Conservation (phyloP, 345 rosid genomes). For the Hirschfeldia incana region DNA sequence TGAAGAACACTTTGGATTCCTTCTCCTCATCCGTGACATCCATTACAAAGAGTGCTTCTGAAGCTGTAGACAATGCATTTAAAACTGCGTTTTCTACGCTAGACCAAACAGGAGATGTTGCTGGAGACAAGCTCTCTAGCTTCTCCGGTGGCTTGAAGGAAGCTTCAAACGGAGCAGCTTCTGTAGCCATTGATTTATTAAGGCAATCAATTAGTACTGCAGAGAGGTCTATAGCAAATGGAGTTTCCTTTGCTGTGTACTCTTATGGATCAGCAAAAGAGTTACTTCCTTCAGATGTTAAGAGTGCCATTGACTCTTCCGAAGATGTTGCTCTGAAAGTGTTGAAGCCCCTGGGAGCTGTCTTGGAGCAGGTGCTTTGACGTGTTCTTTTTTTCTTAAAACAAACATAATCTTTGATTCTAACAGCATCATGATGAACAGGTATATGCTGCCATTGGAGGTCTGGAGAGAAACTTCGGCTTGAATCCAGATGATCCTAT, state of each 20-base stretch:
- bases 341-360: slow-evolving; percentile 59
- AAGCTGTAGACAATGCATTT: slow-evolving; percentile 56
- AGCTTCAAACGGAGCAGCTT: slow-evolving; percentile 57
- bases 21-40: slow-evolving; percentile 57
- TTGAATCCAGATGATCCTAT: slow-evolving; percentile 87
- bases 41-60: slow-evolving; percentile 57
- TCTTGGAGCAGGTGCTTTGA: slow-evolving; percentile 66
- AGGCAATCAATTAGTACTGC: slow-evolving; percentile 59
- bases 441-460: slow-evolving; percentile 50
- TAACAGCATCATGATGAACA: slow-evolving; percentile 11
- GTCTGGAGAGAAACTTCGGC: slow-evolving; percentile 71
- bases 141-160: slow-evolving; percentile 58
- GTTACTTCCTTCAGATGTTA: slow-evolving; percentile 69
- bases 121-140: slow-evolving; percentile 48
- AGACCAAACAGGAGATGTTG: slow-evolving; percentile 60
- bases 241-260: slow-evolving; percentile 63
- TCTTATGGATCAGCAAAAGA: slow-evolving; percentile 74
- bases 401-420: not conserved
- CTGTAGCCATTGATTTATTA: slow-evolving; percentile 57
- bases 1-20: slow-evolving; percentile 60
- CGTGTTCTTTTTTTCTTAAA: not conserved
- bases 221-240: slow-evolving; percentile 66
- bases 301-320: slow-evolving; percentile 53
- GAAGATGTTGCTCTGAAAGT: slow-evolving; percentile 63
- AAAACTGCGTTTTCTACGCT: slow-evolving; percentile 48